These are phyloP conservation scores for Amphibolis antarctica DNA, from an alignment of 106 monocot species.

Conservation along the genomic window DNA sequence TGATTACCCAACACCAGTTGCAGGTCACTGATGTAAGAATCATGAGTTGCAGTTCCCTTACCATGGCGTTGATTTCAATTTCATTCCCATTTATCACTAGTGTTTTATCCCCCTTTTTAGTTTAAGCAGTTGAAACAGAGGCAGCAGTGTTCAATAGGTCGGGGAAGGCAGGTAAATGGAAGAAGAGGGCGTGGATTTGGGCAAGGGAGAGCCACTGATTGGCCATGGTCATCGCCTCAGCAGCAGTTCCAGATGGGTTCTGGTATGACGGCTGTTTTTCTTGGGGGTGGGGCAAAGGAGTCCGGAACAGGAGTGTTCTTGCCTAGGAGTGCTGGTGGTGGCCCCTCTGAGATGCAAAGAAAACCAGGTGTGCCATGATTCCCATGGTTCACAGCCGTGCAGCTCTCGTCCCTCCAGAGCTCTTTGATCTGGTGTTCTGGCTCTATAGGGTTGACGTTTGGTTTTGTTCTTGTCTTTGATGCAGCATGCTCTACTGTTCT, in stretches of 20 bases:
- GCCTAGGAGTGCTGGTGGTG: slow-evolving; percentile 20
- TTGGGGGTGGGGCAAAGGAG: slow-evolving; percentile 20
- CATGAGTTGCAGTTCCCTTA: too few species aligned
- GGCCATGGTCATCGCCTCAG: background rate
- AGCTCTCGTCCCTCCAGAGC: too few species aligned
- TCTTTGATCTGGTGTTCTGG: too few species aligned
- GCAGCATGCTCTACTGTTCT: slow-evolving; percentile 50
- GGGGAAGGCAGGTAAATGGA: slow-evolving; percentile 12
- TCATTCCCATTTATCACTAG: background rate
- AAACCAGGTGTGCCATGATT: slow-evolving; percentile 29
- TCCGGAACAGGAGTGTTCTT: slow-evolving; percentile 82
- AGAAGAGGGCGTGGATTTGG: background rate
- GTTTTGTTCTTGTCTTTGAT: too few species aligned
- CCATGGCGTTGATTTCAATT: background rate
- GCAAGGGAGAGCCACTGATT: background rate
- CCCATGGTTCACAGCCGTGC: too few species aligned
- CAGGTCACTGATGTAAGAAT: slow-evolving; percentile 25
- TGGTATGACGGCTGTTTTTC: slow-evolving; percentile 53
- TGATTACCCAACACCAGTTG: slow-evolving; percentile 25
- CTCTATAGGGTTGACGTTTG: too few species aligned
- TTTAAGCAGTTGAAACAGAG: slow-evolving; percentile 31
- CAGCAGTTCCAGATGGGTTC: slow-evolving; percentile 14
- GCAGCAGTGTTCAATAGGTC: slow-evolving; percentile 5
- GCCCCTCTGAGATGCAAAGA: slow-evolving; percentile 16
- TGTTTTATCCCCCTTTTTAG: slow-evolving; percentile 3